Evolutionary conservation across 2,329 filamentous ascomycete genomes (phyloP), one percentile per base, ranked within the genome.

Genomic region (Fusarium sublunatum): DNA sequence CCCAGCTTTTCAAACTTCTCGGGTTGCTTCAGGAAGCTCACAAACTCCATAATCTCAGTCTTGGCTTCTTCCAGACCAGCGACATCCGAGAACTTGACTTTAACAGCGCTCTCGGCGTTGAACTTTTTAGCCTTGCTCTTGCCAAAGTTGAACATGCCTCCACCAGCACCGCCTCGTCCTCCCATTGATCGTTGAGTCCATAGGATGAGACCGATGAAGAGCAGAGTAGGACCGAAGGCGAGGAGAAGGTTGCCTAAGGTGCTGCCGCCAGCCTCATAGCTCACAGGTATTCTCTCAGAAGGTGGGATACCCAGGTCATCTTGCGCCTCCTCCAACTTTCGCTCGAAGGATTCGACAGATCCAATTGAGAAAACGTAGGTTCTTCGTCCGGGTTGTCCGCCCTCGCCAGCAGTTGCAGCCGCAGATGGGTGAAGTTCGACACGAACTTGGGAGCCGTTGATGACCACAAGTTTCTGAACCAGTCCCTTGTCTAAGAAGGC

Each of bases 61-160:
- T 99, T 99, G 54, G 95, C 95, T 79, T 99, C 95, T 75, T 99
- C 95, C 88, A 98, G 94, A 68, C 95, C 95, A 38, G 95, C 95
- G 39, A 99, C 95, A 75, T 99, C 95, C 42, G 91, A 83, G 75
- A 99, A 99, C 78, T 97, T 98, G 77, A 96, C 93, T 80, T 96
- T 97, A 81, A 99, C 86, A 54, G 95, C 92, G 10, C 91, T 92
- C 81, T 99, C 95, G 69, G 97, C 93, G 76, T 97, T 99, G 83
- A 98, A 99, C 72, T 91, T 91, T 83, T 97, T 98, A 25, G 95
- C 95, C 71, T 92, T 89, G 78, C 93, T 97, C 84, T 95, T 94
- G 69, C 93, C 91, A 79, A 99, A 97, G 67, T 93, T 93, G 74
- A 99, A 99, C 73, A 98, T 91, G 65, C 93, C 92, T 72, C 89